Evolutionary conservation across 257 asterid species (phyloP).

Genomic region (Euphrasia confusa): DNA sequence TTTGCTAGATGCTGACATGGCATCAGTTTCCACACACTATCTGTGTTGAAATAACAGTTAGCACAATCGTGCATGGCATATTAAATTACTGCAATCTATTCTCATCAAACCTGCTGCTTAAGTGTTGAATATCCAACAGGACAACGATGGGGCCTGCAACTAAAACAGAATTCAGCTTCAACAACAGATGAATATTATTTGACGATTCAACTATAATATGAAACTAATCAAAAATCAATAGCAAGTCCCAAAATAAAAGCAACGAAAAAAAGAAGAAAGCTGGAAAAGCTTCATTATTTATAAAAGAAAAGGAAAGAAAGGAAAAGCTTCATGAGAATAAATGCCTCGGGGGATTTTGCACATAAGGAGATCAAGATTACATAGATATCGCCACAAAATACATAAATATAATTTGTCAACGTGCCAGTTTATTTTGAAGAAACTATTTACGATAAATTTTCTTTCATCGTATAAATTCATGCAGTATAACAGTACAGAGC

Average conservation of each 20-base stretch:
- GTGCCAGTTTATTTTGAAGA: slow-evolving; percentile 17
- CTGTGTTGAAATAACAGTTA: slow-evolving; percentile 51
- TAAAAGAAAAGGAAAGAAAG: neutral
- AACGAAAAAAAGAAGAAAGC: no score
- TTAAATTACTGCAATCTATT: slow-evolving; percentile 34
- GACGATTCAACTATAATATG: slow-evolving; percentile 19
- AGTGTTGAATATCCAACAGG: slow-evolving; percentile 31
- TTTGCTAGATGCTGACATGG: slow-evolving; percentile 90
- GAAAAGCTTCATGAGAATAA: slow-evolving; percentile 9
- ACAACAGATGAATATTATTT: slow-evolving; percentile 21
- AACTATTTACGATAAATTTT: slow-evolving; percentile 7
- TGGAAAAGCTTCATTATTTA: no score
- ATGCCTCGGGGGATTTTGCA: slow-evolving; percentile 9
- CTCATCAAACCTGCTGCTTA: slow-evolving; percentile 49
- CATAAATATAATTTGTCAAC: neutral
- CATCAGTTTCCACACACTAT: slow-evolving; percentile 55
- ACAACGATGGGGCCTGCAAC: slow-evolving; percentile 41
- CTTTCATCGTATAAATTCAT: neutral
- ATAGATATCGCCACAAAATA: neutral
- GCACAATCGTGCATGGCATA: slow-evolving; percentile 80
- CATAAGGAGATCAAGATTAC: neutral
- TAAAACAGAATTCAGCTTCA: slow-evolving; percentile 23
- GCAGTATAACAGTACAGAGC: neutral
- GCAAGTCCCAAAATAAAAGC: slow-evolving; percentile 1
- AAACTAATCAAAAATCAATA: slow-evolving; percentile 18